Base-by-base conservation (phyloP, 2,329 filamentous ascomycete species). In the Cladosporium austrohemisphaericum region DNA sequence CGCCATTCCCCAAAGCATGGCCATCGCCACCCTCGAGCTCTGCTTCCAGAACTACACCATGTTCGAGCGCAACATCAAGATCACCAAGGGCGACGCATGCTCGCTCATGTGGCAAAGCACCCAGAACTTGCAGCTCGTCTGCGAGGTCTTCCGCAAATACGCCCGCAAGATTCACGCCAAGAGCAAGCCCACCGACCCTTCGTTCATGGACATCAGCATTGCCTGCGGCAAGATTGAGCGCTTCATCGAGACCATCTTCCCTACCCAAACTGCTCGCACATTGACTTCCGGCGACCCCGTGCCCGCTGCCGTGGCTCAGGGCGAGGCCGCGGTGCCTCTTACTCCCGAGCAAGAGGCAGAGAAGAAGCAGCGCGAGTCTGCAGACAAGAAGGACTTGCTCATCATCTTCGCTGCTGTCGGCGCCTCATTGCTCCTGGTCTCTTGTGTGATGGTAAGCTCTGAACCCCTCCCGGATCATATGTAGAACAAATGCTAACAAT, bases 1-100 rank as follows among this genome's bases (percentile, higher is more conserved):
- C 40, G 92, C 92, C 50, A 98, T 98, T 56, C 93, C 93, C 2
- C 93, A 98, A 70, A 77, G 84, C 56, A 98, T 98, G 93, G 93
- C 92, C 46, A 96, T 98, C 67, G 92, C 93, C 7, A 97, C 92
- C 0, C 74, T 97, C 33, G 91, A 96, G 60, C 75, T 89, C 14
- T 86, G 92, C 60, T 98, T 97, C 81, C 85, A 87, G 62, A 98
- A 98, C 70, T 86, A 88, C 18, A 78, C 77, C 52, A 83, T 98
- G 51, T 94, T 95, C 66, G 72, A 92, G 65, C 83, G 79, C 56
- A 93, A 96, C 64, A 76, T 98, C 73, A 98, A 98, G 75, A 96
- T 98, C 70, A 92, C 88, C 51, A 97, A 95, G 74, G 93, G 93
- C 25, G 82, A 92, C 58, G 91, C 93, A 29, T 97, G 93, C 68